A percentile compares a stretch with the other conserved stretches of the same genome.
Evolutionary conservation across 768 basidiomycete species (phyloP).

Genomic region (Panaeolus papilionaceus): DNA sequence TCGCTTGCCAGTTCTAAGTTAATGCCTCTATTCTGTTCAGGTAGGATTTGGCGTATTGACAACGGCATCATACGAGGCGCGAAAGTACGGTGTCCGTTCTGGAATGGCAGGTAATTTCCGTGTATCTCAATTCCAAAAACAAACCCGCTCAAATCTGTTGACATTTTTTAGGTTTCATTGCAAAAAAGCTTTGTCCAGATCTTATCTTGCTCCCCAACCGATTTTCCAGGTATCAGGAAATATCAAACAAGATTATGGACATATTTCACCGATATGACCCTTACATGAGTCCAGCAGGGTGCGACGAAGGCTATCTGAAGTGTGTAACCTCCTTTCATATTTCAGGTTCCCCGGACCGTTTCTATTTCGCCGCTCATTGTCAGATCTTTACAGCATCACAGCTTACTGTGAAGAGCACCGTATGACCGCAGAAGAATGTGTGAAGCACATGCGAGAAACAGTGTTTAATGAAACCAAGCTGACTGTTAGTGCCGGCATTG

Average conservation of each 20-base stretch:
- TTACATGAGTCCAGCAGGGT: conserved; percentile 75
- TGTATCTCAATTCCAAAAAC: neutral
- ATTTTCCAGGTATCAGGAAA: conserved; percentile 67
- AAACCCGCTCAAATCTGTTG: conserved; percentile 10
- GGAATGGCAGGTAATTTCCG: conserved; percentile 84
- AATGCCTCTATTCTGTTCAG: conserved; percentile 34
- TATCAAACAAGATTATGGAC: conserved; percentile 78
- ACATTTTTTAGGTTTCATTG: conserved; percentile 73
- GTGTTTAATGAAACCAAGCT: conserved; percentile 82
- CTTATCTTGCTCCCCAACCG: conserved; percentile 72
- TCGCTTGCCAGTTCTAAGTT: conserved; percentile 5
- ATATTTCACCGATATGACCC: conserved; percentile 75
- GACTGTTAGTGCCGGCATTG: conserved; percentile 95
- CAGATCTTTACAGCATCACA: conserved; percentile 66
- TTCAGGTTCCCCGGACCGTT: neutral
- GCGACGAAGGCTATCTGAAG: conserved; percentile 95
- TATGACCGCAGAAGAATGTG: conserved; percentile 74
- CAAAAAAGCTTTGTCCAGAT: conserved; percentile 92
- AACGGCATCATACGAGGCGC: conserved; percentile 92
- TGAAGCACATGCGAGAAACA: conserved; percentile 73
- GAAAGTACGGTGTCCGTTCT: conserved; percentile 89
- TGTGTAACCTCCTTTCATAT: conserved; percentile 40
- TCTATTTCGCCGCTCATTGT: conserved; percentile 8
- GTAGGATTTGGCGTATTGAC: conserved; percentile 86
- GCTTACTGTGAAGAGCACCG: conserved; percentile 75